A percentile compares a stretch with the other conserved stretches of the same genome.
These are phyloP conservation scores for Ilyonectria mors-panacis DNA, from an alignment of 2,329 filamentous ascomycete species.

Conservation along the genomic window DNA sequence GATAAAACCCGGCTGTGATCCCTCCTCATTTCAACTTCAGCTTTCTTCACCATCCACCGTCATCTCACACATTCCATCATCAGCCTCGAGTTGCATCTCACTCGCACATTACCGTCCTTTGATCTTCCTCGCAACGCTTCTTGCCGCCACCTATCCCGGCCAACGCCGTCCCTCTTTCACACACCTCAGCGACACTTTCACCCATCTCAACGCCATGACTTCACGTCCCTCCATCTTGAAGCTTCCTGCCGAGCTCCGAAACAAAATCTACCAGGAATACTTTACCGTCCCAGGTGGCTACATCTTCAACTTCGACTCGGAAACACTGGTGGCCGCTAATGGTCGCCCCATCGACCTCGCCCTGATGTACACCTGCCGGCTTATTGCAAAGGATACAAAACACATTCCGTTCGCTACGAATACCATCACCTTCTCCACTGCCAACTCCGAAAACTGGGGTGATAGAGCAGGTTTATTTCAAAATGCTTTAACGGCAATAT, in stretches of 20 bases:
- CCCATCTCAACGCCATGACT: constrained; percentile 13
- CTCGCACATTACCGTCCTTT: no score
- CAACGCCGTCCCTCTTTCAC: no score
- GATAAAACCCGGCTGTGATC: not conserved
- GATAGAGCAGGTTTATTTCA: not conserved
- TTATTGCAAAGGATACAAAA: constrained; percentile 19
- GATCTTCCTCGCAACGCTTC: no score
- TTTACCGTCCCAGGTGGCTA: constrained; percentile 34
- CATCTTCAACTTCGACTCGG: constrained; percentile 4
- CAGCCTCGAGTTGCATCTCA: no score
- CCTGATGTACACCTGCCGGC: constrained; percentile 37
- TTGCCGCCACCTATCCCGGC: no score
- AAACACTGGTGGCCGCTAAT: constrained; percentile 26
- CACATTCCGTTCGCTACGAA: constrained; percentile 23
- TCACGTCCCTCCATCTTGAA: not conserved
- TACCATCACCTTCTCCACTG: constrained; percentile 29
- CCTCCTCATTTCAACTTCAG: not conserved
- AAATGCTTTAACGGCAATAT: not conserved
- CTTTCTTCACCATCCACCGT: not conserved
- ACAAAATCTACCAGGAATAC: constrained; percentile 32
- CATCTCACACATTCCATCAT: not conserved
- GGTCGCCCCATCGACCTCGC: constrained; percentile 28
- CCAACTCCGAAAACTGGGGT: constrained; percentile 8
- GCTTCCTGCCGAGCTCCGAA: constrained; percentile 34
- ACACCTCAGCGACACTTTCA: no score